phyloP scores from a whole-genome alignment of 805 yeast species.

The Maudiozyma pseudohumilis region DNA sequence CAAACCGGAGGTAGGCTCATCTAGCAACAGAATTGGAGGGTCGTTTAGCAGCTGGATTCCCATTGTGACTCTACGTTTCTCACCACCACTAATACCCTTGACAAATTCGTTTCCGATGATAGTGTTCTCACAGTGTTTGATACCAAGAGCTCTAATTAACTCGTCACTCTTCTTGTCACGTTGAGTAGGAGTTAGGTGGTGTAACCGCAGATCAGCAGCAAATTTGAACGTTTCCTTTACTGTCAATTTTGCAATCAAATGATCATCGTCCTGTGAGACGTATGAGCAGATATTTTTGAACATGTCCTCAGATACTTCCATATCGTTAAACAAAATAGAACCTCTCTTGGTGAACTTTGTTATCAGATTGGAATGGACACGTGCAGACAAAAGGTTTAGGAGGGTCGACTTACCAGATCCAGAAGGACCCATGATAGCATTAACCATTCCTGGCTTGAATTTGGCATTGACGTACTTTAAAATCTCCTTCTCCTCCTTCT shows the following conservation, averaged over 20 bases:
- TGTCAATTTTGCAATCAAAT: slow-evolving; percentile 58
- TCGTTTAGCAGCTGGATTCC: slow-evolving; percentile 67
- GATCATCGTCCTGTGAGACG: slow-evolving; percentile 75
- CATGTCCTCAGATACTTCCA: slow-evolving; percentile 28
- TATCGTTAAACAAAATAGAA: slow-evolving; percentile 34
- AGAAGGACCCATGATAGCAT: slow-evolving; percentile 74
- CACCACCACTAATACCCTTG: slow-evolving; percentile 82
- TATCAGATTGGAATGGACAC: slow-evolving; percentile 33
- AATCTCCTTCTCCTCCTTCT: slow-evolving; percentile 28
- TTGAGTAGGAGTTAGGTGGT: slow-evolving; percentile 34
- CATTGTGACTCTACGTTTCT: slow-evolving; percentile 74
- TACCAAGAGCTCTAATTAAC: slow-evolving; percentile 57
- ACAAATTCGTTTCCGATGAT: slow-evolving; percentile 50
- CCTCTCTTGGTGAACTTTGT: slow-evolving; percentile 33
- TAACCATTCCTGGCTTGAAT: slow-evolving; percentile 47
- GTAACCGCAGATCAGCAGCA: slow-evolving; percentile 62
- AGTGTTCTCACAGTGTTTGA: slow-evolving; percentile 69
- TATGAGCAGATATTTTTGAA: slow-evolving; percentile 50
- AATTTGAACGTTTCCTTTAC: slow-evolving; percentile 66
- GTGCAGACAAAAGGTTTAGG: slow-evolving; percentile 51
- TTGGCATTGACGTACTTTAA: slow-evolving; percentile 39
- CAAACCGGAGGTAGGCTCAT: slow-evolving; percentile 85
- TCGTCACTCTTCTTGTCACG: slow-evolving; percentile 41
- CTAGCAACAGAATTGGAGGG: slow-evolving; percentile 63
- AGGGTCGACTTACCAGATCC: slow-evolving; percentile 72